These are phyloP conservation scores for Tolypocladium nubicola DNA, from an alignment of 2,329 filamentous ascomycete species.

Conservation along the genomic window DNA sequence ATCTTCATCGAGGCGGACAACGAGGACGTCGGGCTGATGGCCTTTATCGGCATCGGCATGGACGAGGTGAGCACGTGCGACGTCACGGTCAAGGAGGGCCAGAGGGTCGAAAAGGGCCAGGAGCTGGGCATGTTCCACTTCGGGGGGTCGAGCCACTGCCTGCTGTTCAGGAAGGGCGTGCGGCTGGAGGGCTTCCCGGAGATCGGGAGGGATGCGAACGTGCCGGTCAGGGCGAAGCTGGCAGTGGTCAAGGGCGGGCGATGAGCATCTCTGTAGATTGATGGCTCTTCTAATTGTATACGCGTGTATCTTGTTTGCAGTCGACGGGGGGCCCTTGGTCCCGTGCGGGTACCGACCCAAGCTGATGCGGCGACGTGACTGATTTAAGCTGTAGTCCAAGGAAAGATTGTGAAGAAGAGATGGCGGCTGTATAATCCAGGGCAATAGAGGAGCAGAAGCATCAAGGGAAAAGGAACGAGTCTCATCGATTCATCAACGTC, in stretches of 20 bases:
- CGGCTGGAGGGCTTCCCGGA: constrained; percentile 29
- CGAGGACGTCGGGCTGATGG: constrained; percentile 55
- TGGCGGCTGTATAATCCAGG: too few relatives aligned
- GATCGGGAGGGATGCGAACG: constrained; percentile 24
- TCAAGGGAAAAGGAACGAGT: not conserved
- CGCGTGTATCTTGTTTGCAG: too few relatives aligned
- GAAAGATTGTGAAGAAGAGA: too few relatives aligned
- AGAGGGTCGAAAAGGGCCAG: constrained; percentile 58
- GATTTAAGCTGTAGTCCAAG: too few relatives aligned
- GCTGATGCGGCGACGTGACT: too few relatives aligned
- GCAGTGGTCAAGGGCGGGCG: constrained; percentile 17
- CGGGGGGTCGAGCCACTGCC: constrained; percentile 60
- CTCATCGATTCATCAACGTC: not conserved
- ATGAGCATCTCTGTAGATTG: not conserved
- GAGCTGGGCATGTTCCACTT: constrained; percentile 73
- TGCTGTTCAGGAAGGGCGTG: constrained; percentile 53
- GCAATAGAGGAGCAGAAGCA: too few relatives aligned
- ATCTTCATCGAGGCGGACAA: constrained; percentile 65
- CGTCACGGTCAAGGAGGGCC: constrained; percentile 55
- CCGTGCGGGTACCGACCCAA: too few relatives aligned
- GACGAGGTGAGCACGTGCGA: constrained; percentile 66
- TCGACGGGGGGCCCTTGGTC: too few relatives aligned
- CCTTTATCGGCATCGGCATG: constrained; percentile 64
- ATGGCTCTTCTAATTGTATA: too few relatives aligned
- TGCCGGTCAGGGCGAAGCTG: constrained; percentile 26